Evolutionary conservation across 306 rosid genomes (phyloP).

Genomic region (Castanospermum australe): DNA sequence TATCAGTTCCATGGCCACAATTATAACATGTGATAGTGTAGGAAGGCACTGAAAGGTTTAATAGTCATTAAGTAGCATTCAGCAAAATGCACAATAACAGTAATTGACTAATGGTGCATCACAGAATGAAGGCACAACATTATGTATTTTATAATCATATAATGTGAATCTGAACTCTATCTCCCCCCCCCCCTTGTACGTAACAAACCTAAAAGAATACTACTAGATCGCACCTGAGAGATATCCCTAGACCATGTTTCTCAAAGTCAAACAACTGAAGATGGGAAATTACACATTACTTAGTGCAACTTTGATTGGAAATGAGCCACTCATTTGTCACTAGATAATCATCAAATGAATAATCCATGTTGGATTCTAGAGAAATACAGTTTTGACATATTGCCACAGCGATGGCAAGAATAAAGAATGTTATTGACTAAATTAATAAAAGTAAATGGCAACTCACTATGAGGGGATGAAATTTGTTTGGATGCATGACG

Average conservation of each 20-base stretch:
- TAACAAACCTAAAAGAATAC: background rate
- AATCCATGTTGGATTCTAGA: background rate
- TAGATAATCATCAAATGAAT: slow-evolving; percentile 10
- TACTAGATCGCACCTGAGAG: background rate
- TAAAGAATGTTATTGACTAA: slow-evolving; percentile 8
- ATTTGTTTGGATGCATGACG: slow-evolving; percentile 91
- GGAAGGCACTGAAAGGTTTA: slow-evolving; percentile 76
- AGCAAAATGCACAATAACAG: background rate
- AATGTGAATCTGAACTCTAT: background rate
- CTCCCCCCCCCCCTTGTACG: background rate
- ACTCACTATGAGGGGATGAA: slow-evolving; percentile 81
- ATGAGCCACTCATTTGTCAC: slow-evolving; percentile 13
- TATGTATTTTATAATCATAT: background rate
- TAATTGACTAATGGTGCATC: background rate
- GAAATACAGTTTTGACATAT: background rate
- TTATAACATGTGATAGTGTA: slow-evolving; percentile 67
- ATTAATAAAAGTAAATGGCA: slow-evolving; percentile 23
- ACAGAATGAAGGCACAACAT: background rate
- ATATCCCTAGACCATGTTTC: background rate
- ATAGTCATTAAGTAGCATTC: background rate
- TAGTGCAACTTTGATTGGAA: background rate
- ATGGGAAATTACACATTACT: background rate
- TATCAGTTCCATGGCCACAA: slow-evolving; percentile 83
- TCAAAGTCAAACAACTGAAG: background rate
- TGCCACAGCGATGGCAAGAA: slow-evolving; percentile 1